Evolutionary conservation across 495 filamentous ascomycete species (phyloP), one percentile per base, ranked within the genome.

Genomic region (Mytilinidion resinicola): DNA sequence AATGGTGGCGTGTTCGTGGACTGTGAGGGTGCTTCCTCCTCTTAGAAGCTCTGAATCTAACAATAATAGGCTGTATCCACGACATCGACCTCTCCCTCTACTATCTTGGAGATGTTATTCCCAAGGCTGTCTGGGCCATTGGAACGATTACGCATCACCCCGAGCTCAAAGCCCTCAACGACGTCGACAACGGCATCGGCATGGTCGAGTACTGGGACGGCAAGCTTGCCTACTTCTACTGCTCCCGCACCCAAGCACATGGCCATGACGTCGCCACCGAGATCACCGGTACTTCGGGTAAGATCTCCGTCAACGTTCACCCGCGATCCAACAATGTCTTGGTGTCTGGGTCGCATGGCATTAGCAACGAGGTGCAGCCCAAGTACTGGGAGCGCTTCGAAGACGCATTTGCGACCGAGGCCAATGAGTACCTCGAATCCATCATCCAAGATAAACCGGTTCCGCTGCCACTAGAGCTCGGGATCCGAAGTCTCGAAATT

Each of bases 1-100:
- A 75, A 71, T 11, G 81, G 81, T 33, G 81, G 80, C 0, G 66
- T 82, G 56, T 84, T 84, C 53, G 80, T 83, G 14, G 80, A 83
- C 69, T 42, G 39, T 42, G 39, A 42, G 39, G 4, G 4, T 3
- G 3, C 41, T 44, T 44, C 41, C 8, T n/a, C 14, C n/a, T 8
- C 20, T 7, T 3, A 50, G 11, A 14, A 50, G 20, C 11, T 50
- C 12, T 50, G 47, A 21, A 20, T n/a, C 25, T 50, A 42, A 42
- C 17, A 17, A 4, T 42, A 8, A 42, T 14, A 42, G 19, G 14
- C n/a, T 15, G n/a, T 21, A 21, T 65, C 15, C 62, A 65, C 38
- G 62, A 65, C 50, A 65, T 65, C 39, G 62, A 65, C 47, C 59
- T 65, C 1, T 47, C 62, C 3, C 55, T 65, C 3, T 65, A 62